Evolutionary conservation across 2,329 filamentous ascomycete species (phyloP), one percentile per base, ranked within the genome.

Genomic region (Hysterium pulicare): DNA sequence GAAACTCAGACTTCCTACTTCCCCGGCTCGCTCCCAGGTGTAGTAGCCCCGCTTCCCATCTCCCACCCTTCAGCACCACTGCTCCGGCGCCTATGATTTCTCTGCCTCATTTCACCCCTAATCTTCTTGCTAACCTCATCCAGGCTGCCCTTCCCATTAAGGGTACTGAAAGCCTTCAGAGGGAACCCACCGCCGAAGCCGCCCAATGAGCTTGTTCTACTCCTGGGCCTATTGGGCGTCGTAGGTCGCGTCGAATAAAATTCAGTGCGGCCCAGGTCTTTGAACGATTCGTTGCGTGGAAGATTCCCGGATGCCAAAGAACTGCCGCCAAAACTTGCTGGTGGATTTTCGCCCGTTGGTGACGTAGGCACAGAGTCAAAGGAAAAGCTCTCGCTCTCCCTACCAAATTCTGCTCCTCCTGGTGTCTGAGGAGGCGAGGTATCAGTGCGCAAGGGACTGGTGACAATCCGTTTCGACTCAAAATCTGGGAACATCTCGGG

Each of bases 401-500:
- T 53, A n/a, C n/a, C n/a, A n/a, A n/a, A n/a, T 42, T 48, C 40
- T 11, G 40, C 58, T 22, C 36, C 45, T 3, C 53, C 41, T 5
- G 62, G 61, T 6, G 57, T 59, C 3, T 19, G 33, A 5, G 60
- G 58, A 6, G 52, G 49, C 7, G 51, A 48, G 8, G 24, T 13
- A 16, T 50, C 48, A 10, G 49, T 40, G 7, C 53, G 48, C 45
- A 65, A 64, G 2, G 66, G 62, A 33, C 68, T 62, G n/a, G 59
- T 51, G 38, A 70, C 55, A 41, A 70, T 67, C 38, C 67, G 62
- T 26, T 66, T 62, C 3, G 58, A 57, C 44, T 70, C 59, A 45
- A 70, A 98, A 71, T 98, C 93, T n/a, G 90, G 85, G 71, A 94
- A 98, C 73, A 98, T 84, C 62, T 97, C 90, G 0, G 93, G 93